Evolutionary conservation across 305 asterid genomes (phyloP), one percentile per base, ranked within the genome.

Genomic region (Fraxinus albicans): DNA sequence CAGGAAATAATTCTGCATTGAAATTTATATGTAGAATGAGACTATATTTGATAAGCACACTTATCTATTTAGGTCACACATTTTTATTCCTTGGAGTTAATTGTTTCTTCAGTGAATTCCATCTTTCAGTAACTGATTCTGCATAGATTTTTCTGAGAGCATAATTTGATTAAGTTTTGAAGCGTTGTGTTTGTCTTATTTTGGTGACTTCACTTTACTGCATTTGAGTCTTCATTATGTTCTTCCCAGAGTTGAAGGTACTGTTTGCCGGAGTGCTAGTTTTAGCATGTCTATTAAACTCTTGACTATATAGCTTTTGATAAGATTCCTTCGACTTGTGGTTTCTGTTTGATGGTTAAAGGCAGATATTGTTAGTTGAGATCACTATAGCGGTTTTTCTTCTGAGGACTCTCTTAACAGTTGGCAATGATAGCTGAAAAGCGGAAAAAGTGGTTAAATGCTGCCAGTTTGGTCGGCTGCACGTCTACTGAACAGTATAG

Each of bases 341-440:
- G 36, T 73, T 65, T 79, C 65, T n/a, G 84, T 77, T 70, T 77
- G 77, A 50, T 55, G n/a, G 76, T 79, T 21, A 72, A 77, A 79
- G 77, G 77, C 79, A 42, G 21, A 82, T 73, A 21, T 69, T 73
- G 70, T 80, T 63, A 58, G 82, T 76, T 80, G 17, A 81, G 73
- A 81, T 77, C 81, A 77, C 81, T 81, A 88, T 70, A 81, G 78
- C 82, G 58, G 74, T 87, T 83, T 83, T 77, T 82, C 79, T 80
- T 50, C 60, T 73, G 40, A 76, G 72, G 77, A 80, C 83, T 85
- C 83, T 65, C 53, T 81, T 83, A 85, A 88, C 65, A 84, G 85
- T 83, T 77, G 83, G 80, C 53, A 77, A 94, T 94, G 98, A 93
- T 91, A 63, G 95, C 96, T 85, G 93, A 93, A 90, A 93, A 91